Base-by-base conservation (phyloP, 441 rosid species). In the Gossypium aridum region DNA sequence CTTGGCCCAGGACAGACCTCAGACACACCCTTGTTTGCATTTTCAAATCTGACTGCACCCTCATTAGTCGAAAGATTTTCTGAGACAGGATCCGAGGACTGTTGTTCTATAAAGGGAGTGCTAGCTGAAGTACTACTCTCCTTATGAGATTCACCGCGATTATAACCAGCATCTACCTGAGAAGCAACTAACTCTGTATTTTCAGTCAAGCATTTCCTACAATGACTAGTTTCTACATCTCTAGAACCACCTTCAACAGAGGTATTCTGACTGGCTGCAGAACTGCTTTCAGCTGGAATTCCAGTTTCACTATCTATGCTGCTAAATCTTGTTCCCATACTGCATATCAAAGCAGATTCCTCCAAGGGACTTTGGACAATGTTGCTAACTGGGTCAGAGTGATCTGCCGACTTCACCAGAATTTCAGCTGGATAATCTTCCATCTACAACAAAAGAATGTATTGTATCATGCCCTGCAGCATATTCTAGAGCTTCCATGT, bases 1-100 rank as follows among this genome's bases (percentile, higher is more conserved):
- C 84, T 84, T 71, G 88, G 70, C 61, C 75, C 83, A 0, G 78
- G 77, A 77, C 51, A 61, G 53, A 74, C 57, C 75, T 85, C 83
- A 76, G 83, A 71, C 28, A 75, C 83, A 77, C 65, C 81, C 53
- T 56, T 63, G 74, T 77, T 75, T 73, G 60, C 91, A 83, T 80
- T 81, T 59, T 77, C 78, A 85, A 76, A 45, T 76, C 76, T 56
- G 78, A 80, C 87, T 82, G 81, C 81, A 84, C 80, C 81, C 78
- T 81, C 77, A 86, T 83, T 84, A 85, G 87, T 74, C 63, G 64
- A 82, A 76, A 57, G 72, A 82, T 77, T 86, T 78, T 77, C 76
- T 80, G 86, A 80, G 78, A 78, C 78, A 78, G 53, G 37, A 51
- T 81, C 87, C 78, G 91, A 87, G 81, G 87, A 81, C 49, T 76